Base-by-base conservation (phyloP, 2,329 filamentous ascomycete species). In the Corynespora cassiicola region DNA sequence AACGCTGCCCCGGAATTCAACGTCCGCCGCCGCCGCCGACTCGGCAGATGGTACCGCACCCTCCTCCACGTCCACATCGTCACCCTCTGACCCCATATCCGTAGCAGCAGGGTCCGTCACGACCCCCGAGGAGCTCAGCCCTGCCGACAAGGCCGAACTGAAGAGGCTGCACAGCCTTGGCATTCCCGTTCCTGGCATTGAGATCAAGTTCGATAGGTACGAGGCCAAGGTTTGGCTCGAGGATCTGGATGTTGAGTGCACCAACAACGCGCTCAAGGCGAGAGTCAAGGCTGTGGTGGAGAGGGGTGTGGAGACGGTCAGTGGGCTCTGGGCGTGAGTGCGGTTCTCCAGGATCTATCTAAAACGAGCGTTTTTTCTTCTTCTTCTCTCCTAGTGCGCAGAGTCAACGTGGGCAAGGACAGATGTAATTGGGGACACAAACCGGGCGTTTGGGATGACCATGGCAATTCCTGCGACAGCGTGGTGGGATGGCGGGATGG, bases 221-320 rank as follows among this genome's bases (percentile, higher is more conserved):
- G 77, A 86, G 36, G 94, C 92, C 6, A 87, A 83, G 46, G 86
- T 99, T 6, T 97, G 92, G 91, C 74, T 99, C 24, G 94, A 97
- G 75, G 84, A 88, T 53, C 70, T 97, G 28, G 90, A 95, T 55
- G 88, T 99, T 4, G 94, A 97, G 69, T 95, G 90, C 66, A 74
- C 74, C 37, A 90, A 90, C 50, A 82, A 84, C 48, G 82, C 89
- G 12, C 81, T 96, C 60, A 84, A 84, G 30, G 92, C 95, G 66
- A 79, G 94, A 42, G 88, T 99, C 5, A 81, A 87, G 54, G 90
- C 89, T 1, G 90, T 99, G 7, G 88, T 96, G 8, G 92, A 97
- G 68, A 79, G 90, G 52, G 91, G 88, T 1, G 86, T 92, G 3
- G 91, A 96, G 74, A 88, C 90, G 17, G 88, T 91, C 11, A 56